phyloP scores from a whole-genome alignment of 2,329 filamentous ascomycete species.

The Gaeumannomyces sp. region DNA sequence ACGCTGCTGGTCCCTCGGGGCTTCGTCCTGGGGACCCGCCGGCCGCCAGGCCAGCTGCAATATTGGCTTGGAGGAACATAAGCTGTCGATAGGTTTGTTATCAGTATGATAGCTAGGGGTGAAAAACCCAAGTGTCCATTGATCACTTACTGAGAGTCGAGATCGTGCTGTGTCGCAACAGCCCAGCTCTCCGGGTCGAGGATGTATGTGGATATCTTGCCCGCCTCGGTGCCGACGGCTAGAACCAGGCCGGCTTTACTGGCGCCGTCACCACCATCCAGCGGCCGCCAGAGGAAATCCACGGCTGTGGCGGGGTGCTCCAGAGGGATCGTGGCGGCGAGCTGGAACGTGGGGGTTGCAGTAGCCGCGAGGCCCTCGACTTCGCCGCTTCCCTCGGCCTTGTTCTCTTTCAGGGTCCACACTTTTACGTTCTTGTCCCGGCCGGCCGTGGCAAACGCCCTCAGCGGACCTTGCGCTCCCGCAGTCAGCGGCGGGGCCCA shows the following conservation, averaged over 20 bases:
- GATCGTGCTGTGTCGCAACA: slow-evolving; percentile 28
- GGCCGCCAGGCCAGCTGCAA: slow-evolving; percentile 67
- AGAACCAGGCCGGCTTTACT: slow-evolving; percentile 32
- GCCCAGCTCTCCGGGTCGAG: slow-evolving; percentile 31
- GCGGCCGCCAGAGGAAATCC: slow-evolving; percentile 48
- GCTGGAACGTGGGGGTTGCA: slow-evolving; percentile 34
- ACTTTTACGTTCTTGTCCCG: slow-evolving; percentile 80
- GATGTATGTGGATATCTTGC: slow-evolving; percentile 37
- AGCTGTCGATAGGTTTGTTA: slow-evolving; percentile 23
- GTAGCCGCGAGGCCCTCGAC: not conserved
- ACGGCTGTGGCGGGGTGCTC: slow-evolving; percentile 63
- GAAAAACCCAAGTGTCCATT: not conserved
- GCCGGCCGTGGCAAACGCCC: slow-evolving; percentile 77
- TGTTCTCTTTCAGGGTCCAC: slow-evolving; percentile 42
- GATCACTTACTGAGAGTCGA: slow-evolving; percentile 33
- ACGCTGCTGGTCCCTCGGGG: slow-evolving; percentile 10
- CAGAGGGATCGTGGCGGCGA: slow-evolving; percentile 46
- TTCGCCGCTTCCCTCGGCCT: slow-evolving; percentile 16
- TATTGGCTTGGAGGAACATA: slow-evolving; percentile 58
- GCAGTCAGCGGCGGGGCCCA: slow-evolving; percentile 59
- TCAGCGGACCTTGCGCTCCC: slow-evolving; percentile 18
- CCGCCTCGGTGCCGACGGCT: slow-evolving; percentile 53
- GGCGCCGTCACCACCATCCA: slow-evolving; percentile 17
- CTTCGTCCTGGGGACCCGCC: slow-evolving; percentile 13
- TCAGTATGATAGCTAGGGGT: not conserved